These are phyloP conservation scores for Pseudevernia furfuracea DNA, from an alignment of 495 filamentous ascomycete species.

Conservation along the genomic window DNA sequence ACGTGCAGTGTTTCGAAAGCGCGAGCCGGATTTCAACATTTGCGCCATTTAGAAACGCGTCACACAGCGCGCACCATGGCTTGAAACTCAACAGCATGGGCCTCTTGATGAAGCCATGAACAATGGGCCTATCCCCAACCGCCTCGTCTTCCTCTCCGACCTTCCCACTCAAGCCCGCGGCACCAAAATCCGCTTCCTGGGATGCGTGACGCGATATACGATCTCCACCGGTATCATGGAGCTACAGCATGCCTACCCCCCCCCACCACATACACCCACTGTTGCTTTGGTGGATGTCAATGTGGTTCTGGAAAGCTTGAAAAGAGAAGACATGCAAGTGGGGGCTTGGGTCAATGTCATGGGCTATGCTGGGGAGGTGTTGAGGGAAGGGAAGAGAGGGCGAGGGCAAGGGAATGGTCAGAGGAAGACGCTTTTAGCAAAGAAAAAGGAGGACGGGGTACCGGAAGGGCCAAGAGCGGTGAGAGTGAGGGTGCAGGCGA, in stretches of 20 bases:
- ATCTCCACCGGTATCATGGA: conserved; percentile 49
- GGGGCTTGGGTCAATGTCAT: conserved; percentile 91
- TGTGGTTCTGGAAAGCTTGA: conserved; percentile 57
- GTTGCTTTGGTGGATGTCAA: conserved; percentile 60
- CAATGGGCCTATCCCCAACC: conserved; percentile 54
- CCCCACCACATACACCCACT: conserved; percentile 26
- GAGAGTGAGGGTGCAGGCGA: conserved; percentile 46
- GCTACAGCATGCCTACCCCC: conserved; percentile 59
- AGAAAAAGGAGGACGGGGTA: conserved; percentile 6
- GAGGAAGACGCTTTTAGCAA: background rate
- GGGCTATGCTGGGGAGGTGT: conserved; percentile 55
- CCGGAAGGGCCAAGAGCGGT: background rate
- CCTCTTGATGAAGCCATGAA: conserved; percentile 35
- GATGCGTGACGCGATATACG: conserved; percentile 71
- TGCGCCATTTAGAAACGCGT: background rate
- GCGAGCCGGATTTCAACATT: background rate
- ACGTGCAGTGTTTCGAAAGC: background rate
- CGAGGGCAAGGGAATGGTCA: background rate
- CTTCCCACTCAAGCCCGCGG: conserved; percentile 48
- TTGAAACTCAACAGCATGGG: background rate
- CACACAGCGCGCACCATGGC: background rate
- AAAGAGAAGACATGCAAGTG: conserved; percentile 54
- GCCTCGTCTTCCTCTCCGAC: conserved; percentile 58
- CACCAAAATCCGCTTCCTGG: conserved; percentile 81
- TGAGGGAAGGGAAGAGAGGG: conserved; percentile 8